These are phyloP conservation scores for Epithele typhae DNA, from an alignment of 768 basidiomycete genomes.

Conservation along the genomic window DNA sequence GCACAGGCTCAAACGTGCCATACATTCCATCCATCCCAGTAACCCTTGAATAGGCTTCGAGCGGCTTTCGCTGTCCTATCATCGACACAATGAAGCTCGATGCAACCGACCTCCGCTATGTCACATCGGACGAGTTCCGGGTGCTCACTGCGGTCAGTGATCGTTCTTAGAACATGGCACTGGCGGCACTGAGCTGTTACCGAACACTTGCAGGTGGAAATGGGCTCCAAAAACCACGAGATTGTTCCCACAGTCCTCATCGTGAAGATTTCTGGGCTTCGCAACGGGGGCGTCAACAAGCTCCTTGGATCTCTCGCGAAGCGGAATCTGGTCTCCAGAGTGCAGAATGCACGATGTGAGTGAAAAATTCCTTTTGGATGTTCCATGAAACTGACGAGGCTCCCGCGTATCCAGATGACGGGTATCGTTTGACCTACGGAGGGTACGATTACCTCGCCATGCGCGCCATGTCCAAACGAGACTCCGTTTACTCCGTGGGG, in stretches of 20 bases:
- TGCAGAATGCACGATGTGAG: conserved; percentile 91
- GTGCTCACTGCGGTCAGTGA: conserved; percentile 83
- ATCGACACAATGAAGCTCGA: conserved; percentile 99
- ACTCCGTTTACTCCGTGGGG: conserved; percentile 86
- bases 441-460: conserved; percentile 98
- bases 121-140: conserved; percentile 89
- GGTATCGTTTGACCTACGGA: conserved; percentile 94
- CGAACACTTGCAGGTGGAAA: conserved; percentile 68
- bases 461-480: conserved; percentile 86
- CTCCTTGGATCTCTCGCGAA: conserved; percentile 86
- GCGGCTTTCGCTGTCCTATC: no score
- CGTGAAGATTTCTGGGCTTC: conserved; percentile 87
- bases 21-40: no score
- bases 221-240: conserved; percentile 98
- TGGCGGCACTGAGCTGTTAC: neutral
- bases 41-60: no score
- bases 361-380: neutral
- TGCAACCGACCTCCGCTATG: conserved; percentile 90
- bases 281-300: conserved; percentile 93
- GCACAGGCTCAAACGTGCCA: no score
- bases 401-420: conserved; percentile 65
- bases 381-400: neutral
- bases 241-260: conserved; percentile 88
- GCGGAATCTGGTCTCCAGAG: conserved; percentile 82
- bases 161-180: neutral